Evolutionary conservation across 1,284 basidiomycete species (phyloP), one percentile per base, ranked within the genome.

Genomic region (Mycosarcoma mackinlayi): DNA sequence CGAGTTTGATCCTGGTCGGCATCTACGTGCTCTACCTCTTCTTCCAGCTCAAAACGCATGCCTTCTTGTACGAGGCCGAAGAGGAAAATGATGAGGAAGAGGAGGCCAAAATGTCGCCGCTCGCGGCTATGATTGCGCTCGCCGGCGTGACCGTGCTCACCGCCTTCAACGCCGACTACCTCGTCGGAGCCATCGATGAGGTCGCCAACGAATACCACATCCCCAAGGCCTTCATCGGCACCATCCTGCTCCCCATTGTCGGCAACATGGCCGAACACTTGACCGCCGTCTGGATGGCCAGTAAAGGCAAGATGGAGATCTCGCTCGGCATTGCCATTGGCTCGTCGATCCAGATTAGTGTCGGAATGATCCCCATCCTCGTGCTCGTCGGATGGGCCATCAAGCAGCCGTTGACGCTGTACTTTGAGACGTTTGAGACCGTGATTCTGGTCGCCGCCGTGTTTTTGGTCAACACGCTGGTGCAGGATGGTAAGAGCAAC

Each of bases 271-370:
- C 80, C 10, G 80, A 82, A 57, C 80, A 82, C 53, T 62, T 79
- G 23, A 82, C 80, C 6, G 75, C 77, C 13, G 73, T 80, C 28
- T 78, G 77, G 60, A 79, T 76, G 73, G 80, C 76, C 10, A 51
- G 56, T 37, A 81, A 81, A 62, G 70, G 74, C 77, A 81, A 81
- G 58, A 80, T 82, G 79, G 80, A 82, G 35, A 80, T 82, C 51
- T 66, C 70, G 1, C 92, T 96, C 66, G 90, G 90, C 3, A 92
- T 97, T 62, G 92, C 91, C 56, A 90, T 97, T 87, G 92, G 94
- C 13, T 91, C 81, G 85, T 92, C 48, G 88, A 88, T 67, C 58
- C 76, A 76, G 57, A 79, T 82, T 41, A 62, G 60, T 9, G 67
- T 83, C 13, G 79, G 79, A 39, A 62, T 84, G 41, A 75, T 83